phyloP scores from a whole-genome alignment of 2,329 filamentous ascomycete species.

The Pyrenophora teres region DNA sequence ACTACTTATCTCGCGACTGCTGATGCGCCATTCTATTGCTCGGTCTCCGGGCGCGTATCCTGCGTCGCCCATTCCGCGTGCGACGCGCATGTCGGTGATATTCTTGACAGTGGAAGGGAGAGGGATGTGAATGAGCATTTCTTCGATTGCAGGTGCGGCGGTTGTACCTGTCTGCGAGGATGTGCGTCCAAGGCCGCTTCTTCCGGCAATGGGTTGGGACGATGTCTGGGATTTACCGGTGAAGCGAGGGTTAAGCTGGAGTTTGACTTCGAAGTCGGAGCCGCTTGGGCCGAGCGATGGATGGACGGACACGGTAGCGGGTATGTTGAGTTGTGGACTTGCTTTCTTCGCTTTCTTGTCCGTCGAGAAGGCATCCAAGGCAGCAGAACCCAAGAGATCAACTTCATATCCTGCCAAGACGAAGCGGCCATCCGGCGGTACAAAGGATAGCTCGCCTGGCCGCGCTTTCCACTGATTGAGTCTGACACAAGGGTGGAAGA shows the following conservation, averaged over 20 bases:
- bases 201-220: slow-evolving; percentile 45
- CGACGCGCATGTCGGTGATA: slow-evolving; percentile 78
- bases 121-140: slow-evolving; percentile 77
- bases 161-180: slow-evolving; percentile 39
- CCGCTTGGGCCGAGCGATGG: slow-evolving; percentile 76
- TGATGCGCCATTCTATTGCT: slow-evolving; percentile 80
- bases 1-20: slow-evolving; percentile 71
- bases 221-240: slow-evolving; percentile 36
- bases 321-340: slow-evolving; percentile 70
- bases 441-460: slow-evolving; percentile 90
- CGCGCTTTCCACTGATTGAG: slow-evolving; percentile 87
- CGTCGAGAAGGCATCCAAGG: slow-evolving; percentile 42
- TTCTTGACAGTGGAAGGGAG: slow-evolving; percentile 80
- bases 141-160: slow-evolving; percentile 63
- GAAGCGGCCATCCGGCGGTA: slow-evolving; percentile 93
- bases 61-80: slow-evolving; percentile 79
- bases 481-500: slow-evolving; percentile 95
- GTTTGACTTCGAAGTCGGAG: slow-evolving; percentile 84
- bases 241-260: slow-evolving; percentile 67
- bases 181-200: slow-evolving; percentile 29
- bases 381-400: slow-evolving; percentile 77
- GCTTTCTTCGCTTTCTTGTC: slow-evolving; percentile 29
- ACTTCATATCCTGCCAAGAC: slow-evolving; percentile 94
- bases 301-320: slow-evolving; percentile 79
- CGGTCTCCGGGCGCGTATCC: slow-evolving; percentile 75